Conservation (phyloP, 23 red algal genomes). For the Gracilaria domingensis region DNA sequence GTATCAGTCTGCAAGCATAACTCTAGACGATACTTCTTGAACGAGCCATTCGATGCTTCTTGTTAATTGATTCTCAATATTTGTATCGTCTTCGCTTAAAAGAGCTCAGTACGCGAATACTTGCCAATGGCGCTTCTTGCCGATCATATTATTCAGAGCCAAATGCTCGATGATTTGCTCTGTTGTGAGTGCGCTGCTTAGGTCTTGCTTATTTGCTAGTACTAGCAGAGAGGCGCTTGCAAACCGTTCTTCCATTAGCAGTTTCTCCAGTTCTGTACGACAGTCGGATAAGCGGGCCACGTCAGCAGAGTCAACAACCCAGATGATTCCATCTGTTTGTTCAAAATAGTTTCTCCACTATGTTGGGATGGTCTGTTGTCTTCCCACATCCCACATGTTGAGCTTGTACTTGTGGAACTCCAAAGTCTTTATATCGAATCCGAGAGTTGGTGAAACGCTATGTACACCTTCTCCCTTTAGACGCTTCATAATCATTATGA, state of each 20-base stretch:
- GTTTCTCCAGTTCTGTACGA: slow-evolving; percentile 62
- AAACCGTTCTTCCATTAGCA: slow-evolving; percentile 87
- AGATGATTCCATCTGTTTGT: slow-evolving; percentile 94
- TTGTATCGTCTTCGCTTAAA: not conserved
- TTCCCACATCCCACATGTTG: slow-evolving; percentile 98
- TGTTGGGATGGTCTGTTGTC: slow-evolving; percentile 89
- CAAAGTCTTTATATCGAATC: slow-evolving; percentile 87
- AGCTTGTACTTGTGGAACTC: slow-evolving; percentile 77
- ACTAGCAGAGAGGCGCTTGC: slow-evolving; percentile 87
- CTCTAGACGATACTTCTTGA: slow-evolving; percentile 64
- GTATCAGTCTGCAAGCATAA: slow-evolving; percentile 45
- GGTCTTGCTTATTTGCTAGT: slow-evolving; percentile 96
- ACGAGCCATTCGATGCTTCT: slow-evolving; percentile 75
- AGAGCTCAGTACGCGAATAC: slow-evolving; percentile 71
- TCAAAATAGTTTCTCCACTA: slow-evolving; percentile 99
- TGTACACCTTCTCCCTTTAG: slow-evolving; percentile 81
- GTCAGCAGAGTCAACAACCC: slow-evolving; percentile 96
- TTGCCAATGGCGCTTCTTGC: slow-evolving; percentile 77
- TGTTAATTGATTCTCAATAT: slow-evolving; percentile 2
- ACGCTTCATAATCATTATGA: no score
- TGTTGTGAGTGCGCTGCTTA: slow-evolving; percentile 70
- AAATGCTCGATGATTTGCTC: slow-evolving; percentile 55
- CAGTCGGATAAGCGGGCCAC: slow-evolving; percentile 63
- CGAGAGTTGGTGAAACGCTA: slow-evolving; percentile 87
- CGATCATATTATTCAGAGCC: slow-evolving; percentile 72